Evolutionary conservation across 805 yeast genomes (phyloP), one percentile per base, ranked within the genome.

Genomic region (Pichia kluyveri): DNA sequence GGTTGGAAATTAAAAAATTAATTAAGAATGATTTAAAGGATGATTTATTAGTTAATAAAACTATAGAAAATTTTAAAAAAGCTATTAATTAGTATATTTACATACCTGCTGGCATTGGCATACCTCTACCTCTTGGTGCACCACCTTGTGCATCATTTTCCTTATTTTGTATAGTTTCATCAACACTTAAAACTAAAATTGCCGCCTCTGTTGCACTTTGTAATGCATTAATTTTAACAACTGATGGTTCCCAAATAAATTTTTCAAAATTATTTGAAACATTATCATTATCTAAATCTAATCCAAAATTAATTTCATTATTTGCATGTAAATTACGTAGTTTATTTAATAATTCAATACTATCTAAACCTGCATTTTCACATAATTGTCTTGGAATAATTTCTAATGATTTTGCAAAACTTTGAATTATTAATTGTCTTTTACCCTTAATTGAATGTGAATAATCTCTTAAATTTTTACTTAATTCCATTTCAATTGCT

Each of bases 291-390:
- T 80, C 85, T 70, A 93, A 93, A 69, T 93, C 96, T 51, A 93
- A 80, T 56, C 99, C 99, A 54, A 73, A 82, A 93, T 96, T 87
- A 41, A 69, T 74, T 60, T 91, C 96, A 53, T 96, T 96, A 64
- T 86, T 86, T 46, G 96, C 93, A 61, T 93, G 99, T 18, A 87
- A 83, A 77, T 93, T 85, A 69, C 99, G 81, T 61, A 93, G 73
- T 61, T 84, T 79, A 67, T 93, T 93, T 58, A 93, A 78, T 51
- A 93, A 70, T 64, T 93, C 98, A n/a, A 95, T 87, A 19, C 96
- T 95, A 64, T 93, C 99, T 56, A 93, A 82, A 6, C 99, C 99
- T n/a, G 96, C 99, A 66, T 93, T 93, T 63, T 93, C 99, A 72
- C 98, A 91, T 54, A 93, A 75, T 65, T 93, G 98, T 65, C 98